Conservation (phyloP, 2,329 filamentous ascomycete genomes). For the Gyromitra esculenta region DNA sequence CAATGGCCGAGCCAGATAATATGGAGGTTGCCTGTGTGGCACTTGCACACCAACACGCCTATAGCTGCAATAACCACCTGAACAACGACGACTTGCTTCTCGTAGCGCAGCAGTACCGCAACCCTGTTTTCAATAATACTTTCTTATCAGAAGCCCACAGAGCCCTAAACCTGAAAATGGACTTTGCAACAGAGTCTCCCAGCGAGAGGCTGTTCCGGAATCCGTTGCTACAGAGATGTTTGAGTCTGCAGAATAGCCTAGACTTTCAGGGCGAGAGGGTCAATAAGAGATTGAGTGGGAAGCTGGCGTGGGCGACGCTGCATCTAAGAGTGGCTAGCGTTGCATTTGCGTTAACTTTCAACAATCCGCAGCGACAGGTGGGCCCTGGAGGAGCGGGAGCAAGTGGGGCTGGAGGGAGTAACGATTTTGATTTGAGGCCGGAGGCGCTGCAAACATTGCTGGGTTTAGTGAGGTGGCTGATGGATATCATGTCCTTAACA, state of each 20-base stretch:
- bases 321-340: constrained; percentile 57
- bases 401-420: constrained; percentile 24
- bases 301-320: constrained; percentile 57
- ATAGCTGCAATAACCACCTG: constrained; percentile 62
- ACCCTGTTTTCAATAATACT: constrained; percentile 64
- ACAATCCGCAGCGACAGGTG: constrained; percentile 53
- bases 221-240: constrained; percentile 74
- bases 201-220: constrained; percentile 79
- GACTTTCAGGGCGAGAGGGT: constrained; percentile 72
- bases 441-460: constrained; percentile 57
- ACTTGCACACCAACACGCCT: constrained; percentile 62
- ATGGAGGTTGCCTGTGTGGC: constrained; percentile 61
- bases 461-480: constrained; percentile 57
- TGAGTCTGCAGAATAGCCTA: constrained; percentile 81
- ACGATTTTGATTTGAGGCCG: constrained; percentile 46
- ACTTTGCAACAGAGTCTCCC: constrained; percentile 80
- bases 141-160: constrained; percentile 73
- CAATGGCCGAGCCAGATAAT: constrained; percentile 57
- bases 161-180: constrained; percentile 76
- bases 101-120: constrained; percentile 51
- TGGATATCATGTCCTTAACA: constrained; percentile 57
- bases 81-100: constrained; percentile 66
- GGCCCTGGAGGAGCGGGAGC: constrained; percentile 7
- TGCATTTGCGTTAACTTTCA: constrained; percentile 57
- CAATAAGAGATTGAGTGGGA: constrained; percentile 55